Percentiles rank a stretch among this genome's conserved stretches.
phyloP scores from a whole-genome alignment of 2,329 filamentous ascomycete species.

The Aspergillus puulaauensis region DNA sequence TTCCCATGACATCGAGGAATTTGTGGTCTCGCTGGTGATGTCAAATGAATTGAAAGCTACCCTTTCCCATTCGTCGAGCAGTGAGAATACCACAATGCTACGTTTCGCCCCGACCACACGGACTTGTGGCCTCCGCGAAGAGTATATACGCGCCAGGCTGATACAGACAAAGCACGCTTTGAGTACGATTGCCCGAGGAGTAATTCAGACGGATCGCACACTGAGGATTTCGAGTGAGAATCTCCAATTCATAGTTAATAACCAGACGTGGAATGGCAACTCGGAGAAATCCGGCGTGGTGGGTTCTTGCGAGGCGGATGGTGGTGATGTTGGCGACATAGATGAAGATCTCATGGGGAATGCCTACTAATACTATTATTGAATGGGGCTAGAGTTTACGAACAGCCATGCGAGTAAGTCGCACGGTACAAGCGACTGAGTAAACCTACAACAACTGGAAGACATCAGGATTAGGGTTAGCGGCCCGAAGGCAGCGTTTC shows the following conservation, averaged over 20 bases:
- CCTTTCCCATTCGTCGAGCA: constrained; percentile 44
- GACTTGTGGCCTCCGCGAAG: constrained; percentile 37
- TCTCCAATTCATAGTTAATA: constrained; percentile 52
- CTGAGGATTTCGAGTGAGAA: constrained; percentile 61
- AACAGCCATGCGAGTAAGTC: not conserved
- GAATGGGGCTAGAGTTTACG: not conserved
- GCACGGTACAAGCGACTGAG: not conserved
- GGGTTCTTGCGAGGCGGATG: constrained; percentile 13
- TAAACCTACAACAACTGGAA: not conserved
- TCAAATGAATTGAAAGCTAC: constrained; percentile 52
- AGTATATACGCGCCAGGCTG: constrained; percentile 42
- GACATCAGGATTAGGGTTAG: not conserved
- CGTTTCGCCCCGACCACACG: constrained; percentile 48
- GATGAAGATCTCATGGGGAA: constrained; percentile 45
- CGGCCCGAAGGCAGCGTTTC: too few species aligned
- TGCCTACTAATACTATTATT: constrained; percentile 19
- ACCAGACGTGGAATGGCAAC: constrained; percentile 38
- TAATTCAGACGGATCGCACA: constrained; percentile 55
- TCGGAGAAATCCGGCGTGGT: constrained; percentile 18
- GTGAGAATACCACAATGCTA: constrained; percentile 48
- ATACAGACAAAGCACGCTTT: constrained; percentile 52
- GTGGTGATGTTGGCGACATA: constrained; percentile 26
- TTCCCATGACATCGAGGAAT: constrained; percentile 31
- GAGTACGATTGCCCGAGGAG: constrained; percentile 50
- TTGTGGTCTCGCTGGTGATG: constrained; percentile 48